These are phyloP conservation scores for Elaeagnus macrophylla DNA, from an alignment of 306 rosid genomes.

Conservation along the genomic window DNA sequence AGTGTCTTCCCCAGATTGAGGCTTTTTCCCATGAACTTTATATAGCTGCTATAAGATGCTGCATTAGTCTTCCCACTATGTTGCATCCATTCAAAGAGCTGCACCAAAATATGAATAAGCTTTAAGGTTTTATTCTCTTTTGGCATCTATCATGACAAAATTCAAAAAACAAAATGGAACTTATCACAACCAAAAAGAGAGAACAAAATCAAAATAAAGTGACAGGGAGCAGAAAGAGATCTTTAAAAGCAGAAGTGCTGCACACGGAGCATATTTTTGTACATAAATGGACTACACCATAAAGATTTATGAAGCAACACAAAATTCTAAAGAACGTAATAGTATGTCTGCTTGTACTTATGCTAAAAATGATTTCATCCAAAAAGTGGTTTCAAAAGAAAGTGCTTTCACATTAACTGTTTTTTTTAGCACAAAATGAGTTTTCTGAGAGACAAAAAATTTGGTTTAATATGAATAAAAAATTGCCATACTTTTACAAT, in stretches of 20 bases:
- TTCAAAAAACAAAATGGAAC: not conserved
- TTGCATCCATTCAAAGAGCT: conserved; percentile 93
- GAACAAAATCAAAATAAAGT: not conserved
- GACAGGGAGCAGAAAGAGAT: too few species aligned
- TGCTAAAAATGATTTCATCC: too few species aligned
- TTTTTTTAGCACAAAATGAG: too few species aligned
- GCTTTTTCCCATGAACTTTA: conserved; percentile 58
- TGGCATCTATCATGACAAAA: not conserved
- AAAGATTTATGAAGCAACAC: not conserved
- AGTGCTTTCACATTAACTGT: too few species aligned
- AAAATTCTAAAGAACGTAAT: not conserved
- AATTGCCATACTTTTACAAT: too few species aligned
- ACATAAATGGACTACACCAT: too few species aligned
- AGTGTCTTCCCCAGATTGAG: conserved; percentile 52
- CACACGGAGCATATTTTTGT: too few species aligned
- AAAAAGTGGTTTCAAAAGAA: too few species aligned
- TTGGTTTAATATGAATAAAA: too few species aligned
- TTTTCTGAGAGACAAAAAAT: too few species aligned
- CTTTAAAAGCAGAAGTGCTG: too few species aligned
- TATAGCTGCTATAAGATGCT: conserved; percentile 58
- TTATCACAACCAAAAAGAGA: not conserved
- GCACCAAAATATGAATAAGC: conserved; percentile 20
- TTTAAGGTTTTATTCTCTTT: not conserved
- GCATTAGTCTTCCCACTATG: conserved; percentile 50
- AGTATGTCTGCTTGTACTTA: not conserved